Evolutionary conservation across 2,329 filamentous ascomycete species (phyloP), one percentile per base, ranked within the genome.

Genomic region (Fusarium sp.): DNA sequence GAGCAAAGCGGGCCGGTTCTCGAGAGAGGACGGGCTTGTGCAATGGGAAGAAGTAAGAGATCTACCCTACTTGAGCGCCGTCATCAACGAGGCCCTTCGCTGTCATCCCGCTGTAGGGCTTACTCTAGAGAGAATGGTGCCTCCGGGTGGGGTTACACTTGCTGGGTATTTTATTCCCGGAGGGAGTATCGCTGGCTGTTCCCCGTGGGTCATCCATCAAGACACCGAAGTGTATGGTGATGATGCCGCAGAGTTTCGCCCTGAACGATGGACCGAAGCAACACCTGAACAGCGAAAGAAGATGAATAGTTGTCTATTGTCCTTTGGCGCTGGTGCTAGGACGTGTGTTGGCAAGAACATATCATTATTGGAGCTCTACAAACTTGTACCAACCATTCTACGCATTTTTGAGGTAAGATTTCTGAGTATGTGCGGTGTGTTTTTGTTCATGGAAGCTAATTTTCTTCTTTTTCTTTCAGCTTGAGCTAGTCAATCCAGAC

Each of bases 1-100:
- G 0, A 87, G 87, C 1, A 81, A 82, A 42, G 78, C 81, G 38
- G 91, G 90, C 13, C 80, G 76, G n/a, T 89, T 89, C 71, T 80
- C 80, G 35, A 86, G 87, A 79, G 78, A 79, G 52, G 82, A 85
- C 22, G 88, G 88, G 9, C 86, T 90, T 13, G 91, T 94, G 7
- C 91, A 89, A 8, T 94, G 91, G 90, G 80, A 88, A 59, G 90
- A 94, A 82, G 87, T 86, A 51, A 91, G 93, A 80, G 88, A 88
- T 58, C 85, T 96, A 3, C 89, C 89, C 0, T 96, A 95, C 80
- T 88, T 96, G n/a, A 92, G 94, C 77, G 93, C 93, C 8, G 90
- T 90, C 62, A 87, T 95, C 78, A 93, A 95, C 78, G 93, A 96
- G 81, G 89, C 91, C 10, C 93, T 95, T 83, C 89, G 93, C 31